Conservation (phyloP, 2,329 filamentous ascomycete genomes). For the Zopfia rhizophila region DNA sequence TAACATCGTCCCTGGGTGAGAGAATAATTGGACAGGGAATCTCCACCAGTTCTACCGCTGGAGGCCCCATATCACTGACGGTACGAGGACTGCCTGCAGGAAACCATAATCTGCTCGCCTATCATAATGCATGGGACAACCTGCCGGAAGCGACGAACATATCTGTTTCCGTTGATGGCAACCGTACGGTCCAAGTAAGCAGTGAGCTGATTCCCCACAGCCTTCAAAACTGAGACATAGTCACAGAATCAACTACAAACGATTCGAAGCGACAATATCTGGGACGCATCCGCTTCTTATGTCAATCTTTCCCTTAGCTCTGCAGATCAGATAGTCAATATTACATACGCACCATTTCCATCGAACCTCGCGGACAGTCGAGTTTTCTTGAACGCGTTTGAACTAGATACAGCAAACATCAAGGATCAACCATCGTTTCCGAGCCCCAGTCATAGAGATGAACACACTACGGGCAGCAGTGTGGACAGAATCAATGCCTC, state of each 20-base stretch:
- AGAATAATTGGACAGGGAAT: slow-evolving; percentile 41
- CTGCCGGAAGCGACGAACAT: slow-evolving; percentile 30
- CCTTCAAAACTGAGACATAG: slow-evolving; percentile 2
- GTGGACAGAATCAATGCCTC: slow-evolving; percentile 23
- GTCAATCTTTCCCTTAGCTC: slow-evolving; percentile 32
- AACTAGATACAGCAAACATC: slow-evolving; percentile 37
- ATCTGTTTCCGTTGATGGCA: slow-evolving; percentile 36
- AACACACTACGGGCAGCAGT: slow-evolving; percentile 31
- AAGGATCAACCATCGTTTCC: slow-evolving; percentile 40
- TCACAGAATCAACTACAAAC: slow-evolving; percentile 26
- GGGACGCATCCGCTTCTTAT: slow-evolving; percentile 42
- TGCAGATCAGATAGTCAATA: slow-evolving; percentile 31
- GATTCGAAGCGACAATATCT: slow-evolving; percentile 44
- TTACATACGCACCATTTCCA: slow-evolving; percentile 26
- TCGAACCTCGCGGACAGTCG: slow-evolving; percentile 21
- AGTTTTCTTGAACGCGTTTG: slow-evolving; percentile 46
- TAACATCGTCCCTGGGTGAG: slow-evolving; percentile 40
- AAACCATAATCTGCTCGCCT: slow-evolving; percentile 39
- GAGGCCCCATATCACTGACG: slow-evolving; percentile 34
- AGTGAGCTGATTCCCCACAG: neutral
- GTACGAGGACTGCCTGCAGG: slow-evolving; percentile 40
- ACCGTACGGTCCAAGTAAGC: slow-evolving; percentile 3
- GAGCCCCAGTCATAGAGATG: slow-evolving; percentile 39
- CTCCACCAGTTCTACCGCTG: slow-evolving; percentile 32
- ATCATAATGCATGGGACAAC: slow-evolving; percentile 46